Conservation (phyloP, 2,329 filamentous ascomycete genomes). For the Cladorrhinum sp. region DNA sequence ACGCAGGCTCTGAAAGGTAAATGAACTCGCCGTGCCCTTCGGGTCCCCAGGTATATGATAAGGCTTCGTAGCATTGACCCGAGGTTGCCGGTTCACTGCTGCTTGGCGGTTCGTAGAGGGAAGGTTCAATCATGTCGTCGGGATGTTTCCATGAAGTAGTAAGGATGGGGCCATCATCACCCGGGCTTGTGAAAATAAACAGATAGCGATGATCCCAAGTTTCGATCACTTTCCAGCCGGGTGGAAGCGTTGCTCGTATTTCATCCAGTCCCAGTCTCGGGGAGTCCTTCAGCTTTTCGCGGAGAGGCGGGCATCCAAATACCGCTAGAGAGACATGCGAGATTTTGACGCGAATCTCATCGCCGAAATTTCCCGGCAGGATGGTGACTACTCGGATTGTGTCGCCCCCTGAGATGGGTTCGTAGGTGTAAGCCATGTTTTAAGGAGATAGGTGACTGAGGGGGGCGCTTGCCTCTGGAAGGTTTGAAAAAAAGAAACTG, state of each 20-base stretch:
- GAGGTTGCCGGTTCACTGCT: background rate
- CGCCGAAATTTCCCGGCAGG: background rate
- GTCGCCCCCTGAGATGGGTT: background rate
- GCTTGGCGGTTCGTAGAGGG: background rate
- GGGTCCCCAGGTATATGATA: background rate
- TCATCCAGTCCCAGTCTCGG: background rate
- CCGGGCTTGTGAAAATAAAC: background rate
- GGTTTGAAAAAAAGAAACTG: no score
- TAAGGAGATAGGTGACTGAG: no score
- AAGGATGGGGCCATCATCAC: background rate
- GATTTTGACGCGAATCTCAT: background rate
- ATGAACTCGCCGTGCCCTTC: background rate
- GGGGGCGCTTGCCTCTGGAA: no score
- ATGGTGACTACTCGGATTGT: background rate
- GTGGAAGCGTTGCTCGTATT: background rate
- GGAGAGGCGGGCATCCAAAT: background rate
- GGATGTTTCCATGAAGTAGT: background rate
- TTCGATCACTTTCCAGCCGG: background rate
- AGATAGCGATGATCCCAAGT: background rate
- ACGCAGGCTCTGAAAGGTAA: background rate
- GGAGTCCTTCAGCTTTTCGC: no score
- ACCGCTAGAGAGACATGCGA: background rate
- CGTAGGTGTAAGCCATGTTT: background rate
- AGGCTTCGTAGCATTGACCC: background rate
- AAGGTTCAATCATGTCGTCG: background rate